Base-by-base conservation (phyloP, 495 filamentous ascomycete genomes). In the Penicillium cosmopolitanum region DNA sequence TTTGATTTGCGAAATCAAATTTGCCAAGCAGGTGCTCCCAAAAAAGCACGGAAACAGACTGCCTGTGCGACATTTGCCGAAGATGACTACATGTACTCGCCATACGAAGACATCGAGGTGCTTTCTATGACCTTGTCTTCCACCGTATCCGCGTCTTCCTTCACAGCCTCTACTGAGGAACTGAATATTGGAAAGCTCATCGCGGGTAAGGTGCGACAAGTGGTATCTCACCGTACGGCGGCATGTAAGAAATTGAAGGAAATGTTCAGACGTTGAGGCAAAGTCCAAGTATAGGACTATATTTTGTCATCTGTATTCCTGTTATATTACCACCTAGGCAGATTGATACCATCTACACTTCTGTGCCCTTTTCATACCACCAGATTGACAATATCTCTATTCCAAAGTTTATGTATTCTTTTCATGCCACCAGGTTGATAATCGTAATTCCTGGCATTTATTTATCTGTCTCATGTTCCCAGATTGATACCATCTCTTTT, bases 1-100 rank as follows among this genome's bases (percentile, higher is more conserved):
- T 50, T 51, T 36, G 52, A 38, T 35, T 40, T 58, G 33, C 50
- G 43, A n/a, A 36, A 47, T 43, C 56, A 58, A 28, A 58, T 58
- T 15, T 21, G 50, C 16, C 18, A 25, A n/a, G 34, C 42, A 36
- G 56, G 16, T 42, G 25, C 33, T 13, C 5, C 34, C 21, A 47
- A 11, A 11, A 21, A 12, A 13, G 35, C 33, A 11, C 21, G 15
- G 7, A 31, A 5, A n/a, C 19, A 25, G 19, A 19, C 21, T 12
- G 12, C 28, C 4, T 28, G 11, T 7, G 25, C 46, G 9, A 23
- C 3, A 9, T 48, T 48, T 9, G 46, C 23, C 23, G 19, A 48
- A 23, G 23, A 48, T 12, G 46, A 46, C 5, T 8, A 10, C 38
- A 46, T 50, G 33, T 10, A 5, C 21, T 48, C 21, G 19, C 46